These are phyloP conservation scores for Kwoniella mangroviensis DNA, from an alignment of 768 basidiomycete species.

Conservation along the genomic window DNA sequence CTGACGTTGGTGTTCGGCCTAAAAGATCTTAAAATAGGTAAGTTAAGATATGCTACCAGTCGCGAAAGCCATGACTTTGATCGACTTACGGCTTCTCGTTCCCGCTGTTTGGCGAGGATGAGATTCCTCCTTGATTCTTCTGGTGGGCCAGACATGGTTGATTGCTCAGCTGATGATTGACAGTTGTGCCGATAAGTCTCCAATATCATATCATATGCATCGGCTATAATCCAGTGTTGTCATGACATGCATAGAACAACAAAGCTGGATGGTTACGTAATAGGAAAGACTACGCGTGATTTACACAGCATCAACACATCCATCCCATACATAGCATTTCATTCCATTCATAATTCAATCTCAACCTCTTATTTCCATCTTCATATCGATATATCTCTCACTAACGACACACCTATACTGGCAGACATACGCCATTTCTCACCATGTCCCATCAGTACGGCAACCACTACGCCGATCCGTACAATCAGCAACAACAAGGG, in stretches of 20 bases:
- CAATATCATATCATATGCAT: too few relatives aligned
- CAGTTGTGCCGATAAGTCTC: too few relatives aligned
- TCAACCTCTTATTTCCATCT: background rate
- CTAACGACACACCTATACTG: background rate
- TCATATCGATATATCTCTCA: background rate
- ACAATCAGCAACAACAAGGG: constrained; percentile 10
- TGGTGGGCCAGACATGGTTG: constrained; percentile 27
- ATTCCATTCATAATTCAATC: background rate
- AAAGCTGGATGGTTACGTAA: too few relatives aligned
- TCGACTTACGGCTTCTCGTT: constrained; percentile 57
- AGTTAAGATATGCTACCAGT: constrained; percentile 67
- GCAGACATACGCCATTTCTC: background rate
- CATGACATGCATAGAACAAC: too few relatives aligned
- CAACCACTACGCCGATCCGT: constrained; percentile 18
- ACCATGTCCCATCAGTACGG: constrained; percentile 22
- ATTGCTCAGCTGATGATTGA: background rate
- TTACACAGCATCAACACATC: background rate
- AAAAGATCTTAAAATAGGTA: constrained; percentile 63
- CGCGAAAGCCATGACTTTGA: constrained; percentile 68
- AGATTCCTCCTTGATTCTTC: constrained; percentile 36
- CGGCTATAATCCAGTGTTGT: too few relatives aligned
- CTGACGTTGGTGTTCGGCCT: constrained; percentile 41
- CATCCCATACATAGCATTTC: constrained; percentile 3
- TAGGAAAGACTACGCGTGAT: too few relatives aligned
- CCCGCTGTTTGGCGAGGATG: constrained; percentile 79